Conservation (phyloP, 257 asterid genomes). For the Ophiorrhiza pumila region DNA sequence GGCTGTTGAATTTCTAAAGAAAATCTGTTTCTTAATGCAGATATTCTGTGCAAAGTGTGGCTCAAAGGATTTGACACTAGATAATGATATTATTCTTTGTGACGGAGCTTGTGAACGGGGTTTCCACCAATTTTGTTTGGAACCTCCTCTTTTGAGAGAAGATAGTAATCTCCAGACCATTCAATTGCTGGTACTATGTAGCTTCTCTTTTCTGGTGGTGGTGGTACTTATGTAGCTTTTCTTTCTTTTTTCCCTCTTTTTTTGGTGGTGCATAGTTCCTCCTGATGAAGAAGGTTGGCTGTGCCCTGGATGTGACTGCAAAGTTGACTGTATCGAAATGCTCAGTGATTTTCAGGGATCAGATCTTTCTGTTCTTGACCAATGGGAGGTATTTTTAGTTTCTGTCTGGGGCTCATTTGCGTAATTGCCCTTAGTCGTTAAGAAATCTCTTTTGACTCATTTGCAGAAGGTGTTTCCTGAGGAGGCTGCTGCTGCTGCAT, state of each 20-base stretch:
- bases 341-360: conserved; percentile 71
- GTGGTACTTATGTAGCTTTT: conserved; percentile 11
- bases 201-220: conserved; percentile 10
- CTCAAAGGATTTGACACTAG: conserved; percentile 70
- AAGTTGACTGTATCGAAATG: conserved; percentile 75
- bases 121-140: conserved; percentile 90
- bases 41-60: conserved; percentile 98
- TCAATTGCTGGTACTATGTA: conserved; percentile 15
- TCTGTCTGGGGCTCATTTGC: background rate
- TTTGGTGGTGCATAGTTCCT: conserved; percentile 61
- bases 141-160: conserved; percentile 85
- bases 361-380: conserved; percentile 52
- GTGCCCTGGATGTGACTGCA: conserved; percentile 99
- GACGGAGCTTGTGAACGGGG: conserved; percentile 99
- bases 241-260: conserved; percentile 13
- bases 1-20: conserved; percentile 21
- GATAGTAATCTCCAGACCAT: conserved; percentile 53
- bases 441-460: conserved; percentile 23
- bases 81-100: conserved; percentile 90
- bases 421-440: conserved; percentile 28
- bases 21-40: conserved; percentile 45
- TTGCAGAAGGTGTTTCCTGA: conserved; percentile 90
- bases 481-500: conserved; percentile 81
- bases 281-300: conserved; percentile 98
- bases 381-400: conserved; percentile 80